phyloP scores from a whole-genome alignment of 371 early-diverging fungal genomes.

The Dichotomocladium elegans region DNA sequence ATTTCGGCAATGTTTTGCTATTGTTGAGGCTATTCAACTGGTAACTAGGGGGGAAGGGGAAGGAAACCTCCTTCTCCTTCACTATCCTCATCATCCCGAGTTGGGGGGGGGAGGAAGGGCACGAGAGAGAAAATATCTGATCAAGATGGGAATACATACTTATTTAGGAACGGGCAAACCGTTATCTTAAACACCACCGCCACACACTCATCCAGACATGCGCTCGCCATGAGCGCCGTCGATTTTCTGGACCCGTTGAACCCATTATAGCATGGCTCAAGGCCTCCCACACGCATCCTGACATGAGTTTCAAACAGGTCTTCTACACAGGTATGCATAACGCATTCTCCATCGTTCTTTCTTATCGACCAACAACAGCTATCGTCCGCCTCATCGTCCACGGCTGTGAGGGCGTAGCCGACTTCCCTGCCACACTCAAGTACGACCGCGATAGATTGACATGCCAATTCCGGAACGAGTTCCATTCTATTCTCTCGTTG shows the following conservation, averaged over 20 bases:
- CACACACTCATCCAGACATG: conserved; percentile 17
- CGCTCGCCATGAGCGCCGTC: conserved; percentile 57
- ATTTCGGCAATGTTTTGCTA: conserved; percentile 58
- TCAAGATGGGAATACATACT: conserved; percentile 2
- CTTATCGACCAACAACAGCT: conserved; percentile 9
- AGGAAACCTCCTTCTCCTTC: not conserved
- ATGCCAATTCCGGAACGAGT: conserved; percentile 64
- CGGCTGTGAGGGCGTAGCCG: conserved; percentile 9
- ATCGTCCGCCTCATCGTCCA: conserved; percentile 18
- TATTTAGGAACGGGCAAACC: conserved; percentile 22
- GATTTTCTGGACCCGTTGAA: conserved; percentile 44
- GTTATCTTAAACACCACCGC: conserved; percentile 20
- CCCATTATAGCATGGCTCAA: conserved; percentile 34
- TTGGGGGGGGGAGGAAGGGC: too few relatives aligned
- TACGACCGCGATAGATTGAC: conserved; percentile 60
- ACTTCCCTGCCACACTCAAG: conserved; percentile 56
- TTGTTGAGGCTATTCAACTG: conserved; percentile 72
- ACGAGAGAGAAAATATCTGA: too few relatives aligned
- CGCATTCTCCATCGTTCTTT: too few relatives aligned
- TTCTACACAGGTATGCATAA: conserved; percentile 22
- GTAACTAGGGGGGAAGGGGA: too few relatives aligned
- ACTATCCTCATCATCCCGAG: not conserved
- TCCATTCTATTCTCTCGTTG: conserved; percentile 68
- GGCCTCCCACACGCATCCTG: conserved; percentile 21
- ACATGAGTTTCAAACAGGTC: conserved; percentile 13